Base-by-base conservation (phyloP, 345 rosid species). In the Firmiana major region DNA sequence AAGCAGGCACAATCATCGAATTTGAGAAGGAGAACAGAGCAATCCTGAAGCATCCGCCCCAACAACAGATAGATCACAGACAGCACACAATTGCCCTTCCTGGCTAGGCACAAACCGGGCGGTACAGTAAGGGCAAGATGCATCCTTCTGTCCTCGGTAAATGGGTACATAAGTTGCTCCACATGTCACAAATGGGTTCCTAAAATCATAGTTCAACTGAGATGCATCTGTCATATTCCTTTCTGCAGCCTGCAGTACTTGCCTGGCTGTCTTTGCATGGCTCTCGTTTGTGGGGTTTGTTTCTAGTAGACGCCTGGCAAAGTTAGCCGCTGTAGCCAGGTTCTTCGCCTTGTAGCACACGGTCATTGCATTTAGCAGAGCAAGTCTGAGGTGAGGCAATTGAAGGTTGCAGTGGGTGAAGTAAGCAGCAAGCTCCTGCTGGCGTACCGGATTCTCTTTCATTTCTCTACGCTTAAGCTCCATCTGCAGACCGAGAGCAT, bases 11-110 rank as follows among this genome's bases (percentile, higher is more conserved):
- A n/a, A n/a, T 90, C 86, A 90, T 64, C 94, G 90, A 38, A 90
- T 81, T 81, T 89, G 98, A 63, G 97, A 78, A 22, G 93, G 91
- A 74, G 97, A 94, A 78, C 98, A 94, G 0, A 92, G 82, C 87
- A 94, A 79, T 48, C 98, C 98, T 6, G 97, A 94, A 69, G 98
- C 97, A 83, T 94, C 97, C 76, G 97, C 93, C 11, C 98, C 97
- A 8, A 94, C 88, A 15, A 88, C 91, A 7, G 98, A 92, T 72
- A 94, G 94, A 80, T 94, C 97, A 79, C 97, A 94, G 5, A 94
- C 97, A 1, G 88, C 54, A 78, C 97, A 94, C 48, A 91, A 84
- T 73, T 85, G 81, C 28, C 94, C 97, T 80, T 87, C 94, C 74
- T 90, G 87, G 79, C 76, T 49, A 19, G 92, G 97, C 16, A 94